Evolutionary conservation across 192 early-diverging fungal species (phyloP).

Genomic region (Backusella westeae): DNA sequence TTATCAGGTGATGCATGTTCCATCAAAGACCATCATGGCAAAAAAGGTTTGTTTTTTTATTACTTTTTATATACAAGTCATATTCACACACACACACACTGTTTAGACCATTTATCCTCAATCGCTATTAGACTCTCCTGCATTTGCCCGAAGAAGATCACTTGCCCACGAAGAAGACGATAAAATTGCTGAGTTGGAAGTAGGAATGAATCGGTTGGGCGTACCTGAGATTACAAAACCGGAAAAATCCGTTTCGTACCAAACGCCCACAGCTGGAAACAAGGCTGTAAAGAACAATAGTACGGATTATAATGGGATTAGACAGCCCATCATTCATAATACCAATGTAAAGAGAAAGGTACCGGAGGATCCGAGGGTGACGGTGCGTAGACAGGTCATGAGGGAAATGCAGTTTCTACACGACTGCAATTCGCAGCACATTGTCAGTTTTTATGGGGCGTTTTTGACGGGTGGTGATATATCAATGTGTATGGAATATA

Average conservation of each 20-base stretch:
- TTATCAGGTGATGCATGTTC: slow-evolving; percentile 78
- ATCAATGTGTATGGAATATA: slow-evolving; percentile 97
- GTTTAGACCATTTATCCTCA: slow-evolving; percentile 28
- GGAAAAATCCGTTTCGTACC: slow-evolving; percentile 11
- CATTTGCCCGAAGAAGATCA: not conserved
- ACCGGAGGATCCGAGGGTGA: slow-evolving; percentile 54
- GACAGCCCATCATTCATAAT: not conserved
- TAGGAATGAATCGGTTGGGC: not conserved
- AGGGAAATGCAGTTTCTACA: slow-evolving; percentile 95
- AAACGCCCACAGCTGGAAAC: not conserved
- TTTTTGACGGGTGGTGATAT: slow-evolving; percentile 82
- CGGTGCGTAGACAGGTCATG: slow-evolving; percentile 84
- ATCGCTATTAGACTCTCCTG: slow-evolving; percentile 23
- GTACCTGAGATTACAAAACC: slow-evolving; percentile 4
- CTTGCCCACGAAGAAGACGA: not conserved
- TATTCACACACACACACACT: not conserved
- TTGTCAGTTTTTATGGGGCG: slow-evolving; percentile 97
- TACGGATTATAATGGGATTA: not conserved
- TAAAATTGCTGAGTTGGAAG: not conserved
- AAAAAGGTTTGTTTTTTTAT: slow-evolving; percentile 66
- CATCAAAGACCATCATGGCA: slow-evolving; percentile 90
- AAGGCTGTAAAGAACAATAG: not conserved
- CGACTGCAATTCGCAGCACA: slow-evolving; percentile 92
- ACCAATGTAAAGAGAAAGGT: slow-evolving; percentile 2
- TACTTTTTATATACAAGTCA: not conserved